Conservation (phyloP, 768 basidiomycete species). For the Boletus eberwhitei region DNA sequence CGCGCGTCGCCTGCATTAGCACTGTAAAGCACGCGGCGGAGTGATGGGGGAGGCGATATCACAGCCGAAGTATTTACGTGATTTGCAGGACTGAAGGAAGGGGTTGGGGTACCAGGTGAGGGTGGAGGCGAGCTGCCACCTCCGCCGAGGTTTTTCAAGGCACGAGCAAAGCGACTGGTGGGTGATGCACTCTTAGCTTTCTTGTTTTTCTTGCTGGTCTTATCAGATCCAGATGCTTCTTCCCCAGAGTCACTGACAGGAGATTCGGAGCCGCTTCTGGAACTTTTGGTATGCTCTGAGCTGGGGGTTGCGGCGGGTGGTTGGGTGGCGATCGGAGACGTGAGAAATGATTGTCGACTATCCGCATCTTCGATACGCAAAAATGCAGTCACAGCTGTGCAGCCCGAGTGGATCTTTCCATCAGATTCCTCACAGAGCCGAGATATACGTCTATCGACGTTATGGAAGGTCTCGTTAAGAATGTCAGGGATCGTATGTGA, state of each 20-base stretch:
- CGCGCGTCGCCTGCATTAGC: slow-evolving; percentile 98
- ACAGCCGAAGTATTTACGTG: slow-evolving; percentile 28
- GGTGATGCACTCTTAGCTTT: slow-evolving; percentile 40
- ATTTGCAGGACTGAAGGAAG: slow-evolving; percentile 25
- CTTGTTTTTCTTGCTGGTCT: slow-evolving; percentile 39
- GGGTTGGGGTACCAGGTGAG: slow-evolving; percentile 6
- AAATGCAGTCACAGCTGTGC: slow-evolving; percentile 95
- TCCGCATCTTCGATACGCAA: slow-evolving; percentile 84
- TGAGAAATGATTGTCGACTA: slow-evolving; percentile 68
- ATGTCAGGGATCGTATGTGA: slow-evolving; percentile 73
- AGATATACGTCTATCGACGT: slow-evolving; percentile 82
- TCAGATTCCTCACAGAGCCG: slow-evolving; percentile 81
- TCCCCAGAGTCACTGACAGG: slow-evolving; percentile 44
- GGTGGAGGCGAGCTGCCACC: slow-evolving; percentile 19
- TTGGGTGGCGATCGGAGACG: slow-evolving; percentile 24
- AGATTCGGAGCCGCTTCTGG: slow-evolving; percentile 39
- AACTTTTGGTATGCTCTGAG: slow-evolving; percentile 29
- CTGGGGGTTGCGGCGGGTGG: slow-evolving; percentile 33
- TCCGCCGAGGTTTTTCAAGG: slow-evolving; percentile 49
- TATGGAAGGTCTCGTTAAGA: slow-evolving; percentile 92
- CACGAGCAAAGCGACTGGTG: slow-evolving; percentile 52
- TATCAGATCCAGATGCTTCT: slow-evolving; percentile 30
- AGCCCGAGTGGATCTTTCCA: slow-evolving; percentile 93
- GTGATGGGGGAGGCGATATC: slow-evolving; percentile 43
- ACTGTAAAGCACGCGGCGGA: slow-evolving; percentile 82